Evolutionary conservation across 2,329 filamentous ascomycete genomes (phyloP).

Genomic region (Boeremia exigua): DNA sequence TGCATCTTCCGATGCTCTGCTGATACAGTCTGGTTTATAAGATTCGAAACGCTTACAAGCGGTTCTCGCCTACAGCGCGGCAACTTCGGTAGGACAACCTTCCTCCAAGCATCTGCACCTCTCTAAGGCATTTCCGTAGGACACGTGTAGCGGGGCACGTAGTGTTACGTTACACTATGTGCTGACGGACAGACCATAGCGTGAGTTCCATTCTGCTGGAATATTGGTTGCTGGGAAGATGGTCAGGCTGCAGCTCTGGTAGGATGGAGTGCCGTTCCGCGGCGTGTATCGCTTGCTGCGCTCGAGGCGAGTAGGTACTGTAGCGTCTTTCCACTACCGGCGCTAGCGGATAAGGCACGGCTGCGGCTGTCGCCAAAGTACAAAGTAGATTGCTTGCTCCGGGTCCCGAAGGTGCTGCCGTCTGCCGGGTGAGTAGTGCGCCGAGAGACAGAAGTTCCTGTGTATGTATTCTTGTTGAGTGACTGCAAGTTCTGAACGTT

Average conservation of each 20-base stretch:
- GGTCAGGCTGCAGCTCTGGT: neutral
- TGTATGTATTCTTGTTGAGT: no score
- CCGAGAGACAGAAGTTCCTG: no score
- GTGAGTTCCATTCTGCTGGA: neutral
- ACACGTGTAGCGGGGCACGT: neutral
- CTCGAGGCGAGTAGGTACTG: neutral
- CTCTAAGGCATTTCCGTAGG: neutral
- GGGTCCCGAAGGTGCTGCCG: neutral
- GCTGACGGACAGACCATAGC: neutral
- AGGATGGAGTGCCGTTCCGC: slow-evolving; percentile 6
- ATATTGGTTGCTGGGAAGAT: neutral
- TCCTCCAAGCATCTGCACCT: neutral
- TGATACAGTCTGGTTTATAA: neutral
- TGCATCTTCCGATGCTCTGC: slow-evolving; percentile 15
- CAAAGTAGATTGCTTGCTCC: neutral
- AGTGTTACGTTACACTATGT: neutral
- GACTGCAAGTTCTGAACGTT: no score
- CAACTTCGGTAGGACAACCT: neutral
- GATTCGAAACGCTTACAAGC: neutral
- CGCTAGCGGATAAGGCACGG: slow-evolving; percentile 16
- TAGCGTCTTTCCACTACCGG: neutral
- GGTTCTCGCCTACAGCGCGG: neutral
- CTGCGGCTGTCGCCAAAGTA: slow-evolving; percentile 1
- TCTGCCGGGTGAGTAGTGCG: neutral
- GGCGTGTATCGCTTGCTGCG: neutral